Percentiles rank a stretch among this genome's conserved stretches.
phyloP scores from a whole-genome alignment of 2,329 filamentous ascomycete genomes.

The Fusarium sp. region DNA sequence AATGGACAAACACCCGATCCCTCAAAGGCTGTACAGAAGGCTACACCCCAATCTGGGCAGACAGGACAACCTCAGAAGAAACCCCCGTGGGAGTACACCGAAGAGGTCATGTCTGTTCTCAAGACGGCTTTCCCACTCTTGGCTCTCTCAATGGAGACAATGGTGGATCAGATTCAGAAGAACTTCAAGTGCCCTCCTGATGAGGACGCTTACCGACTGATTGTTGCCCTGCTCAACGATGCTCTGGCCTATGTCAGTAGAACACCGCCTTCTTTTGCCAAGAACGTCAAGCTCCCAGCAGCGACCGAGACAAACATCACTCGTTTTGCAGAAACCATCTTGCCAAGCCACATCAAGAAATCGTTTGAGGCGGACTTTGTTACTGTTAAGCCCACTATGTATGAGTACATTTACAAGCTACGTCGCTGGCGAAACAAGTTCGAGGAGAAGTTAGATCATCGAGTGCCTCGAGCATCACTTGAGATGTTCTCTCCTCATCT shows the following conservation, averaged over 20 bases:
- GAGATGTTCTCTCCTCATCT: slow-evolving; percentile 91
- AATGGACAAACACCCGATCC: slow-evolving; percentile 45
- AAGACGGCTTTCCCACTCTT: slow-evolving; percentile 98
- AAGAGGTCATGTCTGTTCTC: slow-evolving; percentile 93
- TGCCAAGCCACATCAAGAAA: slow-evolving; percentile 93
- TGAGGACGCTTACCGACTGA: slow-evolving; percentile 96
- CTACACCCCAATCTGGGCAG: slow-evolving; percentile 28
- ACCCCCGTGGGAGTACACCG: slow-evolving; percentile 95
- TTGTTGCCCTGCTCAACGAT: slow-evolving; percentile 97
- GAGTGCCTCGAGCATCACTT: slow-evolving; percentile 78
- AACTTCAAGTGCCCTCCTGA: slow-evolving; percentile 99
- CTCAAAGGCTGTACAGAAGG: slow-evolving; percentile 43
- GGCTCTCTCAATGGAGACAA: slow-evolving; percentile 98
- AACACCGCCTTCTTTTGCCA: slow-evolving; percentile 86
- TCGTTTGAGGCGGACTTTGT: slow-evolving; percentile 99
- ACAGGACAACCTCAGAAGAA: slow-evolving; percentile 66
- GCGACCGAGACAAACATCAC: slow-evolving; percentile 97
- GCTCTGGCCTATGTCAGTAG: slow-evolving; percentile 92
- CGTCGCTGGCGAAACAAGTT: slow-evolving; percentile 97
- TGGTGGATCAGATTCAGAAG: slow-evolving; percentile 99
- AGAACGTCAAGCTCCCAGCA: slow-evolving; percentile 88
- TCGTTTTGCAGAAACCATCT: slow-evolving; percentile 93
- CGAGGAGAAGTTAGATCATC: slow-evolving; percentile 94
- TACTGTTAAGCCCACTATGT: slow-evolving; percentile 93
- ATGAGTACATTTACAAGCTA: slow-evolving; percentile 97